Conservation (phyloP, 1,139 yeast genomes). For the Candida glucosophila region DNA sequence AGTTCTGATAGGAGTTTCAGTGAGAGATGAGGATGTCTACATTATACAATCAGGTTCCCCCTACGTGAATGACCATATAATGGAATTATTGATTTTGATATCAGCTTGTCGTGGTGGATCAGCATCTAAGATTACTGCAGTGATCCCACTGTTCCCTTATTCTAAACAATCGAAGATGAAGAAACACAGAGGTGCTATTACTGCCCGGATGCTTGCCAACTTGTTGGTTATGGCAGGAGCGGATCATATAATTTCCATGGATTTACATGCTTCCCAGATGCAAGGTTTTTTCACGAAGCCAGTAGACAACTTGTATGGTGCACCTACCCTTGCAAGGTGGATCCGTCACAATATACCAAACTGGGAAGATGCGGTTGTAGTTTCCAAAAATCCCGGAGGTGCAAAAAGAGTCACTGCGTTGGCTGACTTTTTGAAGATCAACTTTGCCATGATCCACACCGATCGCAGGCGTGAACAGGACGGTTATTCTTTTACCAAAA, state of each 20-base stretch:
- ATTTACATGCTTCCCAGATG: slow-evolving; percentile 96
- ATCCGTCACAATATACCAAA: slow-evolving; percentile 83
- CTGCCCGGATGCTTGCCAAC: slow-evolving; percentile 98
- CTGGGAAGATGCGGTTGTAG: slow-evolving; percentile 75
- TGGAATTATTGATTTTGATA: slow-evolving; percentile 89
- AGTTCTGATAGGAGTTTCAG: slow-evolving; percentile 89
- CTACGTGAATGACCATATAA: slow-evolving; percentile 85
- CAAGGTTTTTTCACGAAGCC: slow-evolving; percentile 98
- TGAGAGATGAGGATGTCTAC: slow-evolving; percentile 93
- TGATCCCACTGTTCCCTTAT: slow-evolving; percentile 95
- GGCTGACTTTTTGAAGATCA: slow-evolving; percentile 90
- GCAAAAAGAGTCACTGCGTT: slow-evolving; percentile 95
- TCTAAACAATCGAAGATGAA: slow-evolving; percentile 97
- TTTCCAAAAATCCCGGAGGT: slow-evolving; percentile 97
- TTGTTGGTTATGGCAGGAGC: slow-evolving; percentile 97
- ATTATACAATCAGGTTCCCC: slow-evolving; percentile 92
- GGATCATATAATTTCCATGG: slow-evolving; percentile 97
- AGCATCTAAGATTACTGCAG: slow-evolving; percentile 94
- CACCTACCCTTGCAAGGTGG: slow-evolving; percentile 96
- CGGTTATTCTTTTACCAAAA: slow-evolving; percentile 36
- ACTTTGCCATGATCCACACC: slow-evolving; percentile 98
- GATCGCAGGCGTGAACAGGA: slow-evolving; percentile 89
- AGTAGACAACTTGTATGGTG: slow-evolving; percentile 92
- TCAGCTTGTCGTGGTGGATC: slow-evolving; percentile 97
- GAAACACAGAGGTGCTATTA: slow-evolving; percentile 96